Percentiles rank a stretch among this genome's conserved stretches.
Conservation (phyloP, 2,329 filamentous ascomycete species). For the Ophiostoma novo-ulmi region DNA sequence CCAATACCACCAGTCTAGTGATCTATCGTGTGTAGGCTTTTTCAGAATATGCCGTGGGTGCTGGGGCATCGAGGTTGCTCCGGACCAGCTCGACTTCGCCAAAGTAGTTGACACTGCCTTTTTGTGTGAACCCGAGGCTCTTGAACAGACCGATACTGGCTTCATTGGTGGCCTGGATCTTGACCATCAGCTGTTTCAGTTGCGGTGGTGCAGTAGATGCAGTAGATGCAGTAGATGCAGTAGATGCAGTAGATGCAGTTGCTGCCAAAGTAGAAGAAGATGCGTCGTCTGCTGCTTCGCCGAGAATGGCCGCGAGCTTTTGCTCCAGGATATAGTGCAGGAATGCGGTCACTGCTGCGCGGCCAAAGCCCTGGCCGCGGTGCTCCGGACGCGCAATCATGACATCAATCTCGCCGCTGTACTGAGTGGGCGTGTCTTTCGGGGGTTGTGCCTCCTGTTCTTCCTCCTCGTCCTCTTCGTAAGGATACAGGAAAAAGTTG, state of each 20-base stretch:
- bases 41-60: constrained; percentile 24
- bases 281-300: constrained; percentile 39
- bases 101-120: constrained; percentile 55
- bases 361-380: constrained; percentile 60
- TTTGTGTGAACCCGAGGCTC: constrained; percentile 48
- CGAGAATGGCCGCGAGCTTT: constrained; percentile 51
- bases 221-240: constrained; percentile 18
- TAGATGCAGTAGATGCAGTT: background rate
- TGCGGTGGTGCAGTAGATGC: constrained; percentile 14
- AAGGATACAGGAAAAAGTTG: constrained; percentile 70
- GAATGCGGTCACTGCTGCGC: constrained; percentile 61
- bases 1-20: background rate
- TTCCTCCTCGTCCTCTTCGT: constrained; percentile 44
- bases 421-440: constrained; percentile 44
- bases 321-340: constrained; percentile 58
- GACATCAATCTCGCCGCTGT: constrained; percentile 68
- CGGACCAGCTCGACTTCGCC: constrained; percentile 51
- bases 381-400: constrained; percentile 66
- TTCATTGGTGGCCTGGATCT: constrained; percentile 52
- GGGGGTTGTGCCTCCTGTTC: constrained; percentile 40
- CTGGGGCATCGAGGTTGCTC: constrained; percentile 28
- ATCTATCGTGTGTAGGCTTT: constrained; percentile 18
- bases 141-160: constrained; percentile 49
- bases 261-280: background rate
- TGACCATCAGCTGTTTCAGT: constrained; percentile 35